Evolutionary conservation across 306 rosid species (phyloP).

Genomic region (Cucumis cinereus): DNA sequence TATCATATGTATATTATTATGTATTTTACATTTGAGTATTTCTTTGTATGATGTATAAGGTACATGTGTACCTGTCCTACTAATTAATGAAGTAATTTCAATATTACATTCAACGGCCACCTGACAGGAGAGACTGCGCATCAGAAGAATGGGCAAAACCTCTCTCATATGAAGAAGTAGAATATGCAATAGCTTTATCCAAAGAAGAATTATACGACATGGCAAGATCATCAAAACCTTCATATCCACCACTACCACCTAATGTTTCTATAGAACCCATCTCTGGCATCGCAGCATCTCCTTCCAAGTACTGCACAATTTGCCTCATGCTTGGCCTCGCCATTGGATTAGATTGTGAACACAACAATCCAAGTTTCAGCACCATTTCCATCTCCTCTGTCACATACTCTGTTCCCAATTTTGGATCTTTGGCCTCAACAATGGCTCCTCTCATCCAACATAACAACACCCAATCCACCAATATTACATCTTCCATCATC

Average conservation of each 20-base stretch:
- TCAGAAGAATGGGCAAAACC: slow-evolving; percentile 1
- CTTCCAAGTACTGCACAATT: slow-evolving; percentile 20
- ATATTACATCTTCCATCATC: slow-evolving; percentile 1
- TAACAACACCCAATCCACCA: slow-evolving; percentile 20
- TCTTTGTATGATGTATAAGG: no score
- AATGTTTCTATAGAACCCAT: neutral
- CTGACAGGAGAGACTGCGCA: slow-evolving; percentile 3
- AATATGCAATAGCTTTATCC: neutral
- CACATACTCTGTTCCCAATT: neutral
- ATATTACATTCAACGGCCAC: neutral
- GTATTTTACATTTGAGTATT: no score
- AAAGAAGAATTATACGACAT: neutral
- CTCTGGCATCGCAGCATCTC: neutral
- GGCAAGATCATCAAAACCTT: slow-evolving; percentile 1
- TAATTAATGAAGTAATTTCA: no score
- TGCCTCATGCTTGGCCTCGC: slow-evolving; percentile 26
- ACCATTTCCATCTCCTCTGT: slow-evolving; percentile 23
- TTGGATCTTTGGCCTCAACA: slow-evolving; percentile 14
- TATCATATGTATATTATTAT: no score
- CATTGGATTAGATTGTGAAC: slow-evolving; percentile 14
- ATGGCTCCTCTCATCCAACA: slow-evolving; percentile 8
- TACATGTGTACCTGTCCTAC: no score
- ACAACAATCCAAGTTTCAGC: slow-evolving; percentile 22
- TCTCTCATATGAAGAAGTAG: neutral
- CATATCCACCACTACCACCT: neutral